phyloP scores from a whole-genome alignment of 768 basidiomycete species.

The Hemileccinum impolitum region DNA sequence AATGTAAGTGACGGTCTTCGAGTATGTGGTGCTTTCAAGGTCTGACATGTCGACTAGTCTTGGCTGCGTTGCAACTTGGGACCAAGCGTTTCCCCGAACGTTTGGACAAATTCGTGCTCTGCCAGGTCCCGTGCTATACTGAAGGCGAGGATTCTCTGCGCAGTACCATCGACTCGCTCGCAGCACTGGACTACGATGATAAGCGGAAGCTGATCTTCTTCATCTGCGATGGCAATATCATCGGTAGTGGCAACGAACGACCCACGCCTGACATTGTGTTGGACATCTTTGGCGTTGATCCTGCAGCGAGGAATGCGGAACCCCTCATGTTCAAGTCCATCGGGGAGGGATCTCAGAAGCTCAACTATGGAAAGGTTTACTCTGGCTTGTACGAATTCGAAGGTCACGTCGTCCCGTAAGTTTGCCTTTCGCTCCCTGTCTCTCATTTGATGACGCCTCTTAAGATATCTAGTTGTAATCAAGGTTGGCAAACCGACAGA shows the following conservation, averaged over 20 bases:
- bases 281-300: slow-evolving; percentile 66
- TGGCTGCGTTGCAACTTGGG: slow-evolving; percentile 60
- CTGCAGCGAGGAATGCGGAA: slow-evolving; percentile 57
- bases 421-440: background rate
- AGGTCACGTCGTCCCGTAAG: slow-evolving; percentile 66
- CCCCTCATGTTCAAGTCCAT: slow-evolving; percentile 67
- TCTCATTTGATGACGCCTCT: background rate
- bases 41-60: slow-evolving; percentile 38
- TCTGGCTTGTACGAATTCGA: slow-evolving; percentile 70
- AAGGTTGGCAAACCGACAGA: slow-evolving; percentile 70
- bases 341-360: slow-evolving; percentile 61
- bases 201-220: slow-evolving; percentile 66
- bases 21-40: background rate
- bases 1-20: slow-evolving; percentile 45
- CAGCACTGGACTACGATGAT: slow-evolving; percentile 63
- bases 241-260: slow-evolving; percentile 65
- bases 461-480: slow-evolving; percentile 56
- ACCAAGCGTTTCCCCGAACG: slow-evolving; percentile 61
- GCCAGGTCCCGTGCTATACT: slow-evolving; percentile 69
- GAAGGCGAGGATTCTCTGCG: slow-evolving; percentile 70
- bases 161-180: slow-evolving; percentile 64
- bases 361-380: slow-evolving; percentile 70
- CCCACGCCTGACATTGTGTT: slow-evolving; percentile 65
- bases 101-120: slow-evolving; percentile 66
- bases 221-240: slow-evolving; percentile 71